Evolutionary conservation across 805 yeast species (phyloP).

Genomic region (Candida ficus): DNA sequence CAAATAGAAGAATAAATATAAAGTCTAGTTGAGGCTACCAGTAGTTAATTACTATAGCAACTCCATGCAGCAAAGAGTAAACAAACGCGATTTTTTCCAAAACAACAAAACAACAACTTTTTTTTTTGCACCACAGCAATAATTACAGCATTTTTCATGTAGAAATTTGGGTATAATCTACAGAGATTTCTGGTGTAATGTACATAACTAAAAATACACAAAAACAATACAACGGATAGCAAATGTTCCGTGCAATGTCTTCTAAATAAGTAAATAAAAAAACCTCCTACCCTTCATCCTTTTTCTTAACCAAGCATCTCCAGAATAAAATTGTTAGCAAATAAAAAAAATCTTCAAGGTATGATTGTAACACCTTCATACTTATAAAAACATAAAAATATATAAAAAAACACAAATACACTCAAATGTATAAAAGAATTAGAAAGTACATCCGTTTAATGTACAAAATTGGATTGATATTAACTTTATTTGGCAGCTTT

Average conservation of each 20-base stretch:
- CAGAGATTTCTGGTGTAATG: slow-evolving; percentile 3
- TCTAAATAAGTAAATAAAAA: slow-evolving; percentile 2
- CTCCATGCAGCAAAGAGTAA: not conserved
- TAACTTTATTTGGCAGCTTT: slow-evolving; percentile 11
- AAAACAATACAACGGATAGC: not conserved
- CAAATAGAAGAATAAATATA: no score
- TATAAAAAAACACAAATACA: not conserved
- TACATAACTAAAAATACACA: slow-evolving; percentile 11
- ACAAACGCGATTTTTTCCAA: not conserved
- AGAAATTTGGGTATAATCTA: not conserved
- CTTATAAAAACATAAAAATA: not conserved
- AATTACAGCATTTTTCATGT: no score
- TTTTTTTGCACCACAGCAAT: no score
- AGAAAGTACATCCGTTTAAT: not conserved
- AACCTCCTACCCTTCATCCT: not conserved
- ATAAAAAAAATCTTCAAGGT: not conserved
- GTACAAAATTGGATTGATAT: no score
- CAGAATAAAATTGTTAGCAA: not conserved
- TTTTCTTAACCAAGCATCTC: no score
- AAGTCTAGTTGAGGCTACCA: no score
- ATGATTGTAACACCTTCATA: not conserved
- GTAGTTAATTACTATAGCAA: no score
- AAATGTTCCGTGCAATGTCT: not conserved
- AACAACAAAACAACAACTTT: not conserved
- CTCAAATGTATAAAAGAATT: slow-evolving; percentile 2